Percentiles rank a stretch among this genome's conserved stretches.
Conservation (phyloP, 2,329 filamentous ascomycete species). For the Leptoxyphium fumago region DNA sequence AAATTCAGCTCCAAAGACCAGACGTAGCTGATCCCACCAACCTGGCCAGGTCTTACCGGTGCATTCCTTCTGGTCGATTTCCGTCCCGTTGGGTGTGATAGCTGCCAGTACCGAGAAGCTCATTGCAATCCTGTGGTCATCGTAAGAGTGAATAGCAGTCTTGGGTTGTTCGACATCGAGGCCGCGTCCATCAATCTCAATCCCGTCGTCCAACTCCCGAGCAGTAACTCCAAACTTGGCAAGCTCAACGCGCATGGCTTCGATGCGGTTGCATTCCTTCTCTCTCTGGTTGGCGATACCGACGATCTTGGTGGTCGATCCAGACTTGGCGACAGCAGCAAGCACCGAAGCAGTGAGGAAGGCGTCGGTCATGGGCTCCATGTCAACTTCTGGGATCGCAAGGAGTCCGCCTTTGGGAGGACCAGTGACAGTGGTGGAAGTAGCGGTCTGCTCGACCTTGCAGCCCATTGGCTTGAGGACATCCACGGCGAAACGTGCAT, state of each 20-base stretch:
- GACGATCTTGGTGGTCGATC: constrained; percentile 62
- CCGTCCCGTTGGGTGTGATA: constrained; percentile 52
- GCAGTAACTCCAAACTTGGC: constrained; percentile 84
- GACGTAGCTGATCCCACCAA: constrained; percentile 85
- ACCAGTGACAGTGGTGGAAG: constrained; percentile 84
- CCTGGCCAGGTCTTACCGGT: constrained; percentile 97
- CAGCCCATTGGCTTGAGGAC: constrained; percentile 91
- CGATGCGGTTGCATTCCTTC: constrained; percentile 94
- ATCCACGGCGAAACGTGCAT: constrained; percentile 84
- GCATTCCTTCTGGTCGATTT: constrained; percentile 82
- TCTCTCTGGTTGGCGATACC: constrained; percentile 96
- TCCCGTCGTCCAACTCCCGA: constrained; percentile 85
- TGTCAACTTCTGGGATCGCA: constrained; percentile 71
- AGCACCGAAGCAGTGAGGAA: constrained; percentile 91
- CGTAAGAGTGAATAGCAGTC: constrained; percentile 77
- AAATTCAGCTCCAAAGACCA: constrained; percentile 62
- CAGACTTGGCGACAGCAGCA: constrained; percentile 70
- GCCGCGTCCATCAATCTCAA: constrained; percentile 51
- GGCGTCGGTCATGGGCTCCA: constrained; percentile 99
- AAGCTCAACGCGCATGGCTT: constrained; percentile 87
- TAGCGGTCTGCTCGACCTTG: constrained; percentile 66
- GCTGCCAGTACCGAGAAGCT: constrained; percentile 84
- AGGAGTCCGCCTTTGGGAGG: constrained; percentile 60
- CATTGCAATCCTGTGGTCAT: constrained; percentile 96
- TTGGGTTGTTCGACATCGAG: constrained; percentile 35